Conservation (phyloP, 345 rosid species). For the Euclidium syriacum region DNA sequence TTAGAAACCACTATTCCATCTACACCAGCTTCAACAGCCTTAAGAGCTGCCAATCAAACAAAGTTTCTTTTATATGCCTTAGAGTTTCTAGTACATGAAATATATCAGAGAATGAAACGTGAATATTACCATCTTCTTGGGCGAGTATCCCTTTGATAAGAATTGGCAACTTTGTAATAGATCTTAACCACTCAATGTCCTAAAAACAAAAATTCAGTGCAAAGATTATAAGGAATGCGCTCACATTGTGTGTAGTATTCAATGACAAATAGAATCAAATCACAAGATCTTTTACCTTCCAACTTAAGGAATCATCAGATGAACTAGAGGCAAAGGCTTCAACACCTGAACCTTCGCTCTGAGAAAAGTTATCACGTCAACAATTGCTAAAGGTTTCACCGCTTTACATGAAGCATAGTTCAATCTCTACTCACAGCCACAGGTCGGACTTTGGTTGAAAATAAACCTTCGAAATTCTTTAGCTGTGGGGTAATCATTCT, state of each 20-base stretch:
- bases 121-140: conserved; percentile 65
- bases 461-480: conserved; percentile 71
- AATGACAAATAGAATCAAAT: not conserved
- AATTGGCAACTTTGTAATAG: conserved; percentile 69
- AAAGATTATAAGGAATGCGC: not conserved
- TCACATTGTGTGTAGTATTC: not conserved
- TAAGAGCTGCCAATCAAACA: conserved; percentile 46
- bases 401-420: not conserved
- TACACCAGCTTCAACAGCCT: conserved; percentile 61
- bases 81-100: not conserved
- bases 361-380: conserved; percentile 10
- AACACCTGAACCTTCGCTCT: conserved; percentile 59
- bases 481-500: conserved; percentile 62
- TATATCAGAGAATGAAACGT: conserved; percentile 2
- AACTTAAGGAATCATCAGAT: conserved; percentile 57
- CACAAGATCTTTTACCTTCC: conserved; percentile 57
- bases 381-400: not conserved
- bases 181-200: conserved; percentile 80
- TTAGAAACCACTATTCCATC: conserved; percentile 76
- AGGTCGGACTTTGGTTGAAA: conserved; percentile 39
- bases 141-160: conserved; percentile 77
- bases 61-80: not conserved
- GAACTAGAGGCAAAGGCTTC: conserved; percentile 43
- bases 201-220: conserved; percentile 30
- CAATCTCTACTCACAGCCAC: conserved; percentile 54